These are phyloP conservation scores for Rhodotorula sp. DNA, from an alignment of 1,284 basidiomycete genomes.

Conservation along the genomic window DNA sequence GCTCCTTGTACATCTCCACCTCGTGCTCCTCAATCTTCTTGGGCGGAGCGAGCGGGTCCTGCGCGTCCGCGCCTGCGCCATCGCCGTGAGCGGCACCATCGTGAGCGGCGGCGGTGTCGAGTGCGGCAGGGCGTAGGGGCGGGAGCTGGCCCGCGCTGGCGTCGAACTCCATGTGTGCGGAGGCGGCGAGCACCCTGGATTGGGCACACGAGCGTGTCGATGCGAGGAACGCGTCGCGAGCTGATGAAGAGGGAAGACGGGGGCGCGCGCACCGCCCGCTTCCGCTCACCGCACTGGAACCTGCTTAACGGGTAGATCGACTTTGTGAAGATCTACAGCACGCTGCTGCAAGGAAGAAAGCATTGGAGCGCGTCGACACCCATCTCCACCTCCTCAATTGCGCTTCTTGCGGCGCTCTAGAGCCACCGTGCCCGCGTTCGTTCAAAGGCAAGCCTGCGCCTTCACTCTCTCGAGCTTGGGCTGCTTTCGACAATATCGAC, in stretches of 20 bases:
- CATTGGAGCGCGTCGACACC: no score
- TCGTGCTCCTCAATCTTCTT: conserved; percentile 37
- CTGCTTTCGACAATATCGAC: no score
- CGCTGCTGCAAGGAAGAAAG: no score
- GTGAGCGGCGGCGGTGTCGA: background rate
- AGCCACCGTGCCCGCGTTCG: no score
- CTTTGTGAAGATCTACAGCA: no score
- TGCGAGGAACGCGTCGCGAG: background rate
- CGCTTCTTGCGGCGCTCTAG: no score
- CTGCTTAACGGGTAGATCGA: no score
- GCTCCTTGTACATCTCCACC: conserved; percentile 42
- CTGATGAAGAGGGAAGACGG: background rate
- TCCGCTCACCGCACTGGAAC: background rate
- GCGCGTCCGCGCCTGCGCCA: background rate
- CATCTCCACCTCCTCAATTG: no score
- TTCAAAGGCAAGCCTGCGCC: no score
- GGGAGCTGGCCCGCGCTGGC: background rate
- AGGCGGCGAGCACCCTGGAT: background rate
- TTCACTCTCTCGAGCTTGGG: no score
- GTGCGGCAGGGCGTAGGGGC: conserved; percentile 3
- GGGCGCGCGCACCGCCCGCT: background rate
- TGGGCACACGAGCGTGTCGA: no score
- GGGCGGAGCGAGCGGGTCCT: background rate
- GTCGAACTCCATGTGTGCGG: conserved; percentile 6
- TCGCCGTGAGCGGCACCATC: background rate